Evolutionary conservation across 2,329 filamentous ascomycete genomes (phyloP).

Genomic region (Didymella keratinophila): DNA sequence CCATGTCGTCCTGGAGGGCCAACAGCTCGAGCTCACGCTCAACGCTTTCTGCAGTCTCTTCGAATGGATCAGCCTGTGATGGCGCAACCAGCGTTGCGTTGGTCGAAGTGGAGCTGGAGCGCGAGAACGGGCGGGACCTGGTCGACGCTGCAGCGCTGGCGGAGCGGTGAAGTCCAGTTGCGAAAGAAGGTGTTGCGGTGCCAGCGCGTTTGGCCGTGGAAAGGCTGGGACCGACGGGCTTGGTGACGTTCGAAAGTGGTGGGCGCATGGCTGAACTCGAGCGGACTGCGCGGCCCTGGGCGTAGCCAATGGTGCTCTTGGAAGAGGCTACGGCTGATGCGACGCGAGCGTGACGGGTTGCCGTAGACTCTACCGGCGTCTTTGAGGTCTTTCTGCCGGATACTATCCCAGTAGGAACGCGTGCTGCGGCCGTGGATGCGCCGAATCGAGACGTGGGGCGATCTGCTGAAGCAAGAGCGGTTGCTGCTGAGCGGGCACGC

Average conservation of each 20-base stretch:
- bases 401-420: slow-evolving; percentile 45
- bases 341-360: slow-evolving; percentile 67
- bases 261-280: slow-evolving; percentile 51
- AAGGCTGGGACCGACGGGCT: slow-evolving; percentile 33
- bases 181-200: slow-evolving; percentile 26
- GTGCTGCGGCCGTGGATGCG: slow-evolving; percentile 51
- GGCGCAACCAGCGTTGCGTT: slow-evolving; percentile 40
- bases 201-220: slow-evolving; percentile 27
- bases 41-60: slow-evolving; percentile 46
- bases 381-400: slow-evolving; percentile 52
- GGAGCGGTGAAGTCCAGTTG: slow-evolving; percentile 30
- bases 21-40: slow-evolving; percentile 45
- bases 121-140: slow-evolving; percentile 37
- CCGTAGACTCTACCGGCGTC: slow-evolving; percentile 55
- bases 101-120: slow-evolving; percentile 46
- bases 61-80: slow-evolving; percentile 16
- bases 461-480: slow-evolving; percentile 48
- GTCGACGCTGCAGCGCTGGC: slow-evolving; percentile 23
- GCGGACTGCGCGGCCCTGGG: slow-evolving; percentile 71
- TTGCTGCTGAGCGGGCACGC: slow-evolving; percentile 60
- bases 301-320: slow-evolving; percentile 84
- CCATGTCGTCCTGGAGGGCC: slow-evolving; percentile 36
- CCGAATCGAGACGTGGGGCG: slow-evolving; percentile 48
- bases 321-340: slow-evolving; percentile 72
- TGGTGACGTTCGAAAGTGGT: slow-evolving; percentile 49